These are phyloP conservation scores for Chaetomium fimeti DNA, from an alignment of 495 filamentous ascomycete genomes.

Conservation along the genomic window DNA sequence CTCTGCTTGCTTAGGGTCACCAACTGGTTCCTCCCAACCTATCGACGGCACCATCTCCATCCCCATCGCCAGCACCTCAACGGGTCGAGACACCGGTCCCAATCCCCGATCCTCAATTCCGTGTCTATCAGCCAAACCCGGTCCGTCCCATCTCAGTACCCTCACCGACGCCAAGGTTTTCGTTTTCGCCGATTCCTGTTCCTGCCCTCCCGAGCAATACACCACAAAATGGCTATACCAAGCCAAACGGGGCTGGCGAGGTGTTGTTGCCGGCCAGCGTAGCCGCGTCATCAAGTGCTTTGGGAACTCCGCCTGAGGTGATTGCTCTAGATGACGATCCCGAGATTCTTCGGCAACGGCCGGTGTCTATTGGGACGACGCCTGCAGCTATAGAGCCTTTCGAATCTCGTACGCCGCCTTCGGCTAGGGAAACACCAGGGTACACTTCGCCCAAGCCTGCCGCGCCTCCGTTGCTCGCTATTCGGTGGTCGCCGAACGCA, in stretches of 20 bases:
- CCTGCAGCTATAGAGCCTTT: background rate
- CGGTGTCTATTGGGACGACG: background rate
- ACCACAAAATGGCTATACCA: background rate
- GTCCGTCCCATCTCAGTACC: background rate
- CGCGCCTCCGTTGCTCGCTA: background rate
- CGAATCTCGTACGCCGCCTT: background rate
- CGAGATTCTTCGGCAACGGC: background rate
- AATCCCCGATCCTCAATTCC: background rate
- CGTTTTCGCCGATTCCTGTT: constrained; percentile 22
- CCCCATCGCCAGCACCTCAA: background rate
- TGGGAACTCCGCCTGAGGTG: background rate
- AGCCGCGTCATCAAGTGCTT: background rate
- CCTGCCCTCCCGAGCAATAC: constrained; percentile 7
- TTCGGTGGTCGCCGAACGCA: background rate
- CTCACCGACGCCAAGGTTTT: constrained; percentile 5
- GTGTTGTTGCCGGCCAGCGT: background rate
- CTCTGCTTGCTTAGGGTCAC: background rate
- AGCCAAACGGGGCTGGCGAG: background rate
- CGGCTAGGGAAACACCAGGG: background rate
- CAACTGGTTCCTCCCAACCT: background rate
- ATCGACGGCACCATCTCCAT: background rate
- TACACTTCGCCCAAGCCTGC: background rate
- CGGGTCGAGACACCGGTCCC: constrained; percentile 14
- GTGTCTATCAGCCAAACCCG: background rate
- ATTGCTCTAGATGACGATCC: constrained; percentile 29